Base-by-base conservation (phyloP, 2,329 filamentous ascomycete genomes). In the Ustulina deusta region DNA sequence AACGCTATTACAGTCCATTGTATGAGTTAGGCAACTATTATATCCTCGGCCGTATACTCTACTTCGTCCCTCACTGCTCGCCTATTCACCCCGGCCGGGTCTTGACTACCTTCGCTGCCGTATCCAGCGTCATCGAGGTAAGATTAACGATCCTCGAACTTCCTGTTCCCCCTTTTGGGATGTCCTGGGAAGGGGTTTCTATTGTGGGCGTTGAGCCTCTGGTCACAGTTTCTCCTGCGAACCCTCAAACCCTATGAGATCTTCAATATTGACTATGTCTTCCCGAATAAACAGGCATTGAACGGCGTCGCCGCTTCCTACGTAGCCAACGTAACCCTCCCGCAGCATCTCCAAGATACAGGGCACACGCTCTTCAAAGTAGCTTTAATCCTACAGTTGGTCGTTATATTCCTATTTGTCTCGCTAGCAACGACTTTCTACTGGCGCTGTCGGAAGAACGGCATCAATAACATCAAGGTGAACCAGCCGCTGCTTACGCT, bases 11-110 rank as follows among this genome's bases (percentile, higher is more conserved):
- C 49, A 84, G 84, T 20, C 87, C 87, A 1, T 78, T 89, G 9
- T 84, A 88, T 58, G 85, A 87, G 63, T 81, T 86, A 3, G 82
- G 83, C 48, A 88, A 89, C 73, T 89, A 89, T 74, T 83, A 88
- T 70, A 81, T 88, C 52, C 83, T 89, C 57, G 84, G 84, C 2
- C 83, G 86, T 2, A 81, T 87, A 17, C 79, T 89, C 6, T 86
- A 85, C 75, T 89, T 89, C 75, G 81, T 88, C 9, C 87, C 87
- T 0, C 85, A 88, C 71, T 80, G 85, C 65, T 81, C 86, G 0
- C 86, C 87, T 0, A 78, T 84, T 27, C 78, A 82, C 38, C 82
- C 82, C 0, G 78, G 79, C 22, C 77, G 78, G 20, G 79, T 83
- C 27, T 71, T 83, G 34, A 79, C 79, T 5, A 82, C 79, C 1